phyloP scores from a whole-genome alignment of 177 flowering plant genomes.

The Vitis hybrid region DNA sequence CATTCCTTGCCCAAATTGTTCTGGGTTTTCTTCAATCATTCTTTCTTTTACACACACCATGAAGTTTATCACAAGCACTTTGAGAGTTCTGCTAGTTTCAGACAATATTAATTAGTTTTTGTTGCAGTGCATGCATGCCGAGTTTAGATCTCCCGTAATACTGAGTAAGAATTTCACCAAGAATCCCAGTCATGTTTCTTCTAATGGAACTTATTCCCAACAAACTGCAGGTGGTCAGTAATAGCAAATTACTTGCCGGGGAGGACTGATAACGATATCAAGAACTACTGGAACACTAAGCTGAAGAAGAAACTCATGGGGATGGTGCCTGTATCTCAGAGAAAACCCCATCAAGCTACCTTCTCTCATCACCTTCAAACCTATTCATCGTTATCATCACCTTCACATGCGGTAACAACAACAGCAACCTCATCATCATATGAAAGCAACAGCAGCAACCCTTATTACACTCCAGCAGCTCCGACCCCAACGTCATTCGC shows the following conservation, averaged over 20 bases:
- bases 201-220: slow-evolving; percentile 7
- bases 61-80: background rate
- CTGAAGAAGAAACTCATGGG: slow-evolving; percentile 52
- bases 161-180: too few species aligned
- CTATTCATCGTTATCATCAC: slow-evolving; percentile 13
- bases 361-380: slow-evolving; percentile 15
- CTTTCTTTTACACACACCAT: background rate
- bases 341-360: slow-evolving; percentile 8
- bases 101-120: background rate
- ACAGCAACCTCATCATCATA: slow-evolving; percentile 13
- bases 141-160: background rate
- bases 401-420: slow-evolving; percentile 18
- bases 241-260: slow-evolving; percentile 65
- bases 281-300: slow-evolving; percentile 70
- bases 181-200: background rate
- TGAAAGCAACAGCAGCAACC: slow-evolving; percentile 2
- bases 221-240: slow-evolving; percentile 51
- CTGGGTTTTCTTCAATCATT: background rate
- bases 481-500: slow-evolving; percentile 1
- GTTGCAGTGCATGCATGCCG: slow-evolving; percentile 3
- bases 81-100: background rate
- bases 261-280: slow-evolving; percentile 62
- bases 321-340: slow-evolving; percentile 11
- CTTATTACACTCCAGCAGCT: background rate
- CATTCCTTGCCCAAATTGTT: background rate